These are phyloP conservation scores for Coemansia sp. DNA, from an alignment of 192 early-diverging fungal species.

Conservation along the genomic window DNA sequence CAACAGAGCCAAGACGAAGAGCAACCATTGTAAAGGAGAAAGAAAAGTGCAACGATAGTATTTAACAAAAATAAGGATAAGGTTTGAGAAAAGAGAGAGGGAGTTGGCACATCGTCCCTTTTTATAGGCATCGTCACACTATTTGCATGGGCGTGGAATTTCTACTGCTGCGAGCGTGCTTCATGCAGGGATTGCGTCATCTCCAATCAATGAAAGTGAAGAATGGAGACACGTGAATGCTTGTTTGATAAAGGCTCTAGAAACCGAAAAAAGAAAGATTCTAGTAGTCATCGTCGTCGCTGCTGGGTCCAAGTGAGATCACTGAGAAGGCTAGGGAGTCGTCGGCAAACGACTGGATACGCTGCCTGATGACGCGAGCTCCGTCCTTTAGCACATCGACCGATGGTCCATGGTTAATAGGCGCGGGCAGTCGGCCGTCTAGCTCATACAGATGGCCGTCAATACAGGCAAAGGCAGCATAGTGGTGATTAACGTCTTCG, in stretches of 20 bases:
- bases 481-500: conserved; percentile 79
- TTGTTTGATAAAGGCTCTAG: neutral
- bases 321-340: conserved; percentile 22
- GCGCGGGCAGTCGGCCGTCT: conserved; percentile 79
- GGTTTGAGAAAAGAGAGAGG: neutral
- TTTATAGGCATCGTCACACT: neutral
- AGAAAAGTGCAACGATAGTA: neutral
- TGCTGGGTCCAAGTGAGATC: conserved; percentile 27
- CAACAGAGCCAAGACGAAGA: conserved; percentile 60
- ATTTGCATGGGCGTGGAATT: neutral
- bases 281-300: conserved; percentile 8
- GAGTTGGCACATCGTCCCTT: neutral
- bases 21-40: conserved; percentile 43
- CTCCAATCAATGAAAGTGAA: neutral
- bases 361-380: conserved; percentile 22
- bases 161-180: neutral
- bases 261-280: neutral
- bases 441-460: conserved; percentile 84
- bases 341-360: conserved; percentile 20
- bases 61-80: neutral
- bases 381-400: conserved; percentile 57
- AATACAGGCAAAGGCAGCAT: conserved; percentile 77
- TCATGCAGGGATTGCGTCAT: conserved; percentile 12
- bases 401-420: conserved; percentile 79
- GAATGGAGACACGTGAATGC: neutral